Percentiles rank a stretch among this genome's conserved stretches.
These are phyloP conservation scores for Hippophae tibetana DNA, from an alignment of 306 rosid genomes.

Conservation along the genomic window DNA sequence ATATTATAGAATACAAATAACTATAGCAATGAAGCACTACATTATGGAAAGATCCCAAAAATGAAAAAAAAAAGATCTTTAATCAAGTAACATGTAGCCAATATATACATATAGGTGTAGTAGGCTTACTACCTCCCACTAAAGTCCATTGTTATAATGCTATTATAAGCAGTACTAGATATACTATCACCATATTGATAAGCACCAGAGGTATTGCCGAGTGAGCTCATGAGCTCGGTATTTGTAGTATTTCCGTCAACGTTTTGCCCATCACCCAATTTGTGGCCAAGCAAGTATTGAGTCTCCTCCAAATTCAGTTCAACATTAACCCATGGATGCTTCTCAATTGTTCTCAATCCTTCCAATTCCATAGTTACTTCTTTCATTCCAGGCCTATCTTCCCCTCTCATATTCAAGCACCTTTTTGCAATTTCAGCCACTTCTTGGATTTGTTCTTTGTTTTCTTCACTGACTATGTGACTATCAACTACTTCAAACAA, in stretches of 20 bases:
- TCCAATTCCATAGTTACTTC: not conserved
- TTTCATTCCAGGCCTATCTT: not conserved
- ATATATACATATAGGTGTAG: no score
- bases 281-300: not conserved
- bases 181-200: not conserved
- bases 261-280: not conserved
- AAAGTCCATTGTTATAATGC: not conserved
- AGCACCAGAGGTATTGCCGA: no score
- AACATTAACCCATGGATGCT: not conserved
- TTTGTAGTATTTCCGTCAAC: no score
- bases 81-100: no score
- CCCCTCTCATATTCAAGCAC: constrained; percentile 1
- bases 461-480: not conserved
- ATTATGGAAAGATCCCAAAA: no score
- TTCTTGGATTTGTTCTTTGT: not conserved
- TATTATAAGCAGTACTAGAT: not conserved
- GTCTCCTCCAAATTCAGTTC: not conserved
- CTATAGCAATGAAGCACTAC: no score
- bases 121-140: not conserved
- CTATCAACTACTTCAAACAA: not conserved
- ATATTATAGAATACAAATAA: no score
- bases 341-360: not conserved
- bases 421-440: not conserved
- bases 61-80: no score
- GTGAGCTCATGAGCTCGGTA: no score